Base-by-base conservation (phyloP, 2,329 filamentous ascomycete species). In the Fusarium falciforme region DNA sequence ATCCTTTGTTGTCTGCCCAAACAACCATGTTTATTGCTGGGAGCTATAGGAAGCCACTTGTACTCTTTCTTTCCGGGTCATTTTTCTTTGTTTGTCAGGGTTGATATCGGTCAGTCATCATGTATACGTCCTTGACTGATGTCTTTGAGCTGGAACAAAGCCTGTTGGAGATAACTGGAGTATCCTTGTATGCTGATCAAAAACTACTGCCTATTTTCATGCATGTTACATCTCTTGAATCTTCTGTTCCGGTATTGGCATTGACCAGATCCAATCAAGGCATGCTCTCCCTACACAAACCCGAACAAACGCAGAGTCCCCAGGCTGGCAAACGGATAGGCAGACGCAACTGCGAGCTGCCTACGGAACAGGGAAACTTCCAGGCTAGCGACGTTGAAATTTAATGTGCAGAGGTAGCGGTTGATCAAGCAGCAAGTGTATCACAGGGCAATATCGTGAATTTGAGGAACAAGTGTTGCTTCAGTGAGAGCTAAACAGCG, bases 321-420 rank as follows among this genome's bases (percentile, higher is more conserved):
- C 14, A 36, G 16, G 25, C 25, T 9, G 6, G 27, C 11, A 52
- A 29, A 52, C 47, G 17, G 12, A 9, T 16, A 47, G 4, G 7
- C 1, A 31, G 47, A 11, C 10, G 17, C 10, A 20, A 20, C 47
- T 31, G 17, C 12, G 12, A 47, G 22, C 7, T 27, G 12, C 12
- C 22, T 17, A 47, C 8, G 22, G 22, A 22, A 14, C 11, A 11
- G 11, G 11, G 20, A 22, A 44, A 8, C 40, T 22, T 52, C 3
- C 6, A n/a, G 3, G 16, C 3, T 5, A 52, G 8, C 2, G 9
- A n/a, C 3, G 16, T 11, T n/a, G 47, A 29, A 5, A 4, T 2
- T 29, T 12, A 9, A n/a, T 29, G 9, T n/a, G 5, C 29, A 7
- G 9, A 29, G 3, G 2, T 17, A 52, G 16, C 0, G 0, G 9